Evolutionary conservation across 495 filamentous ascomycete species (phyloP).

Genomic region (Neurospora sublineolata): DNA sequence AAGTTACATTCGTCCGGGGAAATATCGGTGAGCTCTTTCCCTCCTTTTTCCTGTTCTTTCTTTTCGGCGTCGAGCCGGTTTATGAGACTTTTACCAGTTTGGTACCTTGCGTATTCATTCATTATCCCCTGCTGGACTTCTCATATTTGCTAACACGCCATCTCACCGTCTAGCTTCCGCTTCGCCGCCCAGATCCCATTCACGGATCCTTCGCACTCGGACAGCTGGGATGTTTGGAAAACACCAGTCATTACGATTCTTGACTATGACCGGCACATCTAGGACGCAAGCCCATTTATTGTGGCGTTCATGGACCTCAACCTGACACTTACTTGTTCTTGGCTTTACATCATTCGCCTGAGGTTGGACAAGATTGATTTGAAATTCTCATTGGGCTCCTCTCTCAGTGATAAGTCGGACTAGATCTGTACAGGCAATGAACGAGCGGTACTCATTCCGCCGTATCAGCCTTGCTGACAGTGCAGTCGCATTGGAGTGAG

Average conservation of each 20-base stretch:
- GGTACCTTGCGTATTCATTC: background rate
- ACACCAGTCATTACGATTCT: conserved; percentile 12
- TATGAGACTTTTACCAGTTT: background rate
- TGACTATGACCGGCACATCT: background rate
- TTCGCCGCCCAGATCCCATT: conserved; percentile 19
- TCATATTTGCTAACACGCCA: background rate
- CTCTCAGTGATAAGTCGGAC: background rate
- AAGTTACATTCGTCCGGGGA: conserved; percentile 22
- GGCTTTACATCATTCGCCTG: background rate
- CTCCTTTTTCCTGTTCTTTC: background rate
- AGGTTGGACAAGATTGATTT: background rate
- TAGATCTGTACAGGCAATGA: background rate
- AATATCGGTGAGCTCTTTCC: conserved; percentile 20
- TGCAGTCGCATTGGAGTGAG: background rate
- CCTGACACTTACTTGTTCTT: background rate
- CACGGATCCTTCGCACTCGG: conserved; percentile 15
- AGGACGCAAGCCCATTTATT: background rate
- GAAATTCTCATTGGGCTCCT: background rate
- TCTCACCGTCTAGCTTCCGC: conserved; percentile 5
- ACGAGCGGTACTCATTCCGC: background rate
- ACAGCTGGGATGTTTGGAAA: conserved; percentile 18
- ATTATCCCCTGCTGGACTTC: background rate
- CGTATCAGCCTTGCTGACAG: background rate
- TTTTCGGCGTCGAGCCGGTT: background rate
- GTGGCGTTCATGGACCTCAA: background rate